Conservation (phyloP, 1,284 basidiomycete genomes). For the Apiotrichum domesticum region DNA sequence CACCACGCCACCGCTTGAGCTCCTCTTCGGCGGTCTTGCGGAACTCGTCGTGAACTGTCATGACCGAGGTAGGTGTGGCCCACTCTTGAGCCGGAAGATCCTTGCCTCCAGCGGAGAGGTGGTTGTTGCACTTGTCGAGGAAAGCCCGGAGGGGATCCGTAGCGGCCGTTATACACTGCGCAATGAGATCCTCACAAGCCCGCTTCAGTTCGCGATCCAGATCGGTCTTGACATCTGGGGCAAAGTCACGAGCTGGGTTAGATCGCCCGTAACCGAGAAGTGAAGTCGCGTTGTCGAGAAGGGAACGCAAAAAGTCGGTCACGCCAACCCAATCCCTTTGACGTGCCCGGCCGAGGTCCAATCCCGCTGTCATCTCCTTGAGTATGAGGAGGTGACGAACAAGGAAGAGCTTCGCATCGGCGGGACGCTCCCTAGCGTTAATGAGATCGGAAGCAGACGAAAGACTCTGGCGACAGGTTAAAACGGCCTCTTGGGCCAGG, state of each 20-base stretch:
- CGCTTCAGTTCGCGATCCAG: slow-evolving; percentile 75
- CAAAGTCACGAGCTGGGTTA: slow-evolving; percentile 19
- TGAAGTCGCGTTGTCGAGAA: slow-evolving; percentile 63
- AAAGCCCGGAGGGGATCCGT: slow-evolving; percentile 57
- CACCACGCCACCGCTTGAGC: slow-evolving; percentile 54
- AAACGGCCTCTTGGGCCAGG: slow-evolving; percentile 82
- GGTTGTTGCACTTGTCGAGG: slow-evolving; percentile 52
- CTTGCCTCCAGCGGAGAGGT: slow-evolving; percentile 27
- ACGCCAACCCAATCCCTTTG: slow-evolving; percentile 48
- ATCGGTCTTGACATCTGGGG: slow-evolving; percentile 54
- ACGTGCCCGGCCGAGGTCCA: slow-evolving; percentile 57
- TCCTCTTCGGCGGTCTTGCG: slow-evolving; percentile 50
- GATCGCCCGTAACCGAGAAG: slow-evolving; percentile 53
- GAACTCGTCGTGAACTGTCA: slow-evolving; percentile 55
- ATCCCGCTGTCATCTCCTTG: slow-evolving; percentile 74
- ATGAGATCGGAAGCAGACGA: slow-evolving; percentile 63
- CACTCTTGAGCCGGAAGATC: slow-evolving; percentile 52
- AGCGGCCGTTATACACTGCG: slow-evolving; percentile 54
- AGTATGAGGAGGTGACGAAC: slow-evolving; percentile 82
- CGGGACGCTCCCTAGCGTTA: slow-evolving; percentile 50
- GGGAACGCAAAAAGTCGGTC: slow-evolving; percentile 62
- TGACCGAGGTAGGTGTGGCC: slow-evolving; percentile 47
- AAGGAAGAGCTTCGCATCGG: slow-evolving; percentile 73
- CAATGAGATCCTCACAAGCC: slow-evolving; percentile 75
- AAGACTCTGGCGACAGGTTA: slow-evolving; percentile 71